Evolutionary conservation across 352 stramenopile species (phyloP).

Genomic region (Globisporangium mamillatum): DNA sequence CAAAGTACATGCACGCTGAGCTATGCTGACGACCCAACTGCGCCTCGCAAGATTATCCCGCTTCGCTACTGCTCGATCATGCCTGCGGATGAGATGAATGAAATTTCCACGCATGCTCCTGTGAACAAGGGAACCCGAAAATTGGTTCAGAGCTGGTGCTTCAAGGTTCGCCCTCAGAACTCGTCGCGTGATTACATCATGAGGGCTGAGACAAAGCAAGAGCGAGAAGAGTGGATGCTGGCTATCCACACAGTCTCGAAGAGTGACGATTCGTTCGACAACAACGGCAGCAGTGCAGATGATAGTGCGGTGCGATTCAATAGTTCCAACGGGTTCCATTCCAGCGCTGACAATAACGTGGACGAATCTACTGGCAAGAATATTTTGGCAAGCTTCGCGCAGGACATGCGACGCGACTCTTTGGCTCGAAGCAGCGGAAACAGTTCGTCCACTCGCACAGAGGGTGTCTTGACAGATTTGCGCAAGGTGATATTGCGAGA

Average conservation of each 20-base stretch:
- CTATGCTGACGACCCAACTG: constrained; percentile 66
- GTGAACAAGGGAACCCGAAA: constrained; percentile 84
- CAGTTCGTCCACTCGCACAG: constrained; percentile 39
- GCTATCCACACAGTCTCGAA: constrained; percentile 79
- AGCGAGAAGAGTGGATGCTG: constrained; percentile 89
- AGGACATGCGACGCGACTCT: constrained; percentile 56
- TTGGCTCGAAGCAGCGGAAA: constrained; percentile 52
- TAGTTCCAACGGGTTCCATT: neutral
- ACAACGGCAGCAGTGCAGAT: constrained; percentile 35
- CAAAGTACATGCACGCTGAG: constrained; percentile 77
- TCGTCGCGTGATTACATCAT: constrained; percentile 84
- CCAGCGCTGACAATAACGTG: constrained; percentile 40
- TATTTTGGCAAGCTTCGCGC: constrained; percentile 39
- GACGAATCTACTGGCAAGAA: constrained; percentile 57
- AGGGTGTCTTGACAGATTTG: constrained; percentile 58
- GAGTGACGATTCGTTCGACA: constrained; percentile 37
- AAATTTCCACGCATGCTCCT: constrained; percentile 81
- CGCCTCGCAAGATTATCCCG: constrained; percentile 70
- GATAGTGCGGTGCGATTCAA: constrained; percentile 14
- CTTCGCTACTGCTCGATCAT: constrained; percentile 66
- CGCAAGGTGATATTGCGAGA: constrained; percentile 81
- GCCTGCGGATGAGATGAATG: constrained; percentile 82
- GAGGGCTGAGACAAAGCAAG: constrained; percentile 83
- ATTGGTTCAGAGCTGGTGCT: constrained; percentile 80
- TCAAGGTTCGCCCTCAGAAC: constrained; percentile 76